A percentile compares a stretch with the other conserved stretches of the same genome.
These are phyloP conservation scores for Zygoascus ofunaensis DNA, from an alignment of 805 yeast species.

Conservation along the genomic window DNA sequence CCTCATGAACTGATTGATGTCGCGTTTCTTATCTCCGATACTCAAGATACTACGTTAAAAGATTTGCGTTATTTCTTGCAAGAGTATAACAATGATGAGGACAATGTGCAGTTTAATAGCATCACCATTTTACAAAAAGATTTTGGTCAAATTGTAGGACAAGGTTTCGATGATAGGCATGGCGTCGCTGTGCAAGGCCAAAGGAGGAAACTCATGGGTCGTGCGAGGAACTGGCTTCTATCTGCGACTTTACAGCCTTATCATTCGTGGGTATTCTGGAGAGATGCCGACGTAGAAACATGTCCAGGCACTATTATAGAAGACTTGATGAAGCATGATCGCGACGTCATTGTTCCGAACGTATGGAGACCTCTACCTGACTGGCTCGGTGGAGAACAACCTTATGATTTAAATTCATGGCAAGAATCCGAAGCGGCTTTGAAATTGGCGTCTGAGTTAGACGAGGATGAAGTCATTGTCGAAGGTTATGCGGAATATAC, in stretches of 20 bases:
- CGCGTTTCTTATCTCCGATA: slow-evolving; percentile 79
- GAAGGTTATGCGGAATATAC: slow-evolving; percentile 98
- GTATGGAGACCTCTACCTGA: slow-evolving; percentile 97
- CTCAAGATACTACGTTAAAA: slow-evolving; percentile 74
- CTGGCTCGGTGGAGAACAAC: slow-evolving; percentile 82
- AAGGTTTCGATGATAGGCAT: slow-evolving; percentile 85
- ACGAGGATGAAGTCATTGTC: slow-evolving; percentile 91
- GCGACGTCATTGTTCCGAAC: slow-evolving; percentile 91
- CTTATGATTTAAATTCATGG: slow-evolving; percentile 96
- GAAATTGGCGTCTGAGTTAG: slow-evolving; percentile 39
- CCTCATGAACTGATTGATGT: slow-evolving; percentile 67
- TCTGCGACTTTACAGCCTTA: slow-evolving; percentile 81
- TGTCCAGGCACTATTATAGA: slow-evolving; percentile 77
- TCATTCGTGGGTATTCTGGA: slow-evolving; percentile 95
- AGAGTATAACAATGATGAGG: slow-evolving; percentile 35
- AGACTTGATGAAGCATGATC: slow-evolving; percentile 84
- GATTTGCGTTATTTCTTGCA: slow-evolving; percentile 45
- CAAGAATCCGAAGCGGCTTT: slow-evolving; percentile 71
- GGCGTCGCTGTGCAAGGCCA: slow-evolving; percentile 96
- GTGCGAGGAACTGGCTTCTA: slow-evolving; percentile 91
- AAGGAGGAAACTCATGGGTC: slow-evolving; percentile 88
- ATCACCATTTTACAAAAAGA: slow-evolving; percentile 81
- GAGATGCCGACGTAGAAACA: slow-evolving; percentile 96
- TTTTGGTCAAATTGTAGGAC: slow-evolving; percentile 89
- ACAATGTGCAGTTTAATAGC: slow-evolving; percentile 61